Evolutionary conservation across 805 yeast species (phyloP), one percentile per base, ranked within the genome.

Genomic region (Metschnikowia sp.): DNA sequence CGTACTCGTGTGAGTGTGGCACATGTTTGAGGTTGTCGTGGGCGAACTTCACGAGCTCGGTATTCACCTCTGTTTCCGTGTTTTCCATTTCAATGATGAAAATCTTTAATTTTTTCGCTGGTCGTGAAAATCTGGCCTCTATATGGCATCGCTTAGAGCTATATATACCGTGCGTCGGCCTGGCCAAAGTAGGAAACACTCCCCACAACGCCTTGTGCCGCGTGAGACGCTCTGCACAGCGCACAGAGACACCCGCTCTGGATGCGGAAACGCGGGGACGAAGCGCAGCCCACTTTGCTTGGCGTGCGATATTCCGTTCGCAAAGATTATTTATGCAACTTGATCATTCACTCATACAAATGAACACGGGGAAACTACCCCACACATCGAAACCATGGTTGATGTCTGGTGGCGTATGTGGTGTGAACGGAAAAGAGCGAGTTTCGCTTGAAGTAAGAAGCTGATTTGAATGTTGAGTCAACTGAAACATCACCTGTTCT

Each of bases 1-100:
- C 79, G 59, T 81, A 82, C 42, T 78, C 78, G 3, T 58, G 66
- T 0, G 72, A 62, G 39, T 58, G 49, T 28, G 75, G 73, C n/a
- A 68, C 40, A 49, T 68, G 64, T 11, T 59, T 52, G 46, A 67
- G 61, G 47, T 68, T 66, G 13, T 59, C 55, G 50, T 63, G 63
- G 12, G 70, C 73, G 50, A 58, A 69, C 13, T 61, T 61, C 13
- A 70, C 70, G 32, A 69, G 58, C 40, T 69, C 68, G 18, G 56
- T 40, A 57, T 69, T 56, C 45, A 67, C 61, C 33, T 56, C 57
- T 9, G 48, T 36, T 10, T n/a, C 32, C 18, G 28, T 12, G 29
- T 30, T 15, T 9, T 30, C 34, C 28, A 18, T 39, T 36, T 19
- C 8, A n/a, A n/a, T 31, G 33, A 11, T 3, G 18, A 4, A 1